Evolutionary conservation across 2,329 filamentous ascomycete genomes (phyloP).

Genomic region (Xylaria sp.): DNA sequence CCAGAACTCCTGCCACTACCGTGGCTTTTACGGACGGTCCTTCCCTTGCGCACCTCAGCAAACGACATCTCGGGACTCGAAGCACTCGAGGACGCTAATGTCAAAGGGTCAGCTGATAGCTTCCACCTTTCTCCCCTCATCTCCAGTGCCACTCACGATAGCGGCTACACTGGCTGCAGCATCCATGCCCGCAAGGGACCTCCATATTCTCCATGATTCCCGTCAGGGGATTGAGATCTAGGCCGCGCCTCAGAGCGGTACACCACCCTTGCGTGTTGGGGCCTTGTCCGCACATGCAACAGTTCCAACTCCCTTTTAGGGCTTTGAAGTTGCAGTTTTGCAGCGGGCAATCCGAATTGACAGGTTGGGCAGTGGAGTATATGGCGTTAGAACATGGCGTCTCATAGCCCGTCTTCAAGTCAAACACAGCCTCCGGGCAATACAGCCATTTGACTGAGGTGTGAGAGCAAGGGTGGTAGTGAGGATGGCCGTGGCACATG

Average conservation of each 20-base stretch:
- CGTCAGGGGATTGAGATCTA: slow-evolving; percentile 26
- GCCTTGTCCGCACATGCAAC: slow-evolving; percentile 47
- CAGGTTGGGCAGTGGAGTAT: slow-evolving; percentile 42
- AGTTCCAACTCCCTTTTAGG: slow-evolving; percentile 48
- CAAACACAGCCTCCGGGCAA: slow-evolving; percentile 45
- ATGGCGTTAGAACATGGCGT: slow-evolving; percentile 45
- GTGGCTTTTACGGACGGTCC: slow-evolving; percentile 35
- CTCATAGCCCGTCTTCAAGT: slow-evolving; percentile 46
- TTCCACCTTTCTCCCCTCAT: neutral
- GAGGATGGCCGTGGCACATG: slow-evolving; percentile 53
- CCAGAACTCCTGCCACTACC: slow-evolving; percentile 24
- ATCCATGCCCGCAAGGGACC: slow-evolving; percentile 47
- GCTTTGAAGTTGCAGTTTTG: slow-evolving; percentile 47
- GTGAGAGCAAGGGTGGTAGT: slow-evolving; percentile 48
- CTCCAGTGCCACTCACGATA: slow-evolving; percentile 35
- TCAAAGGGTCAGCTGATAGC: slow-evolving; percentile 13
- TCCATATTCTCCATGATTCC: slow-evolving; percentile 34
- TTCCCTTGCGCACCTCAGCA: slow-evolving; percentile 36
- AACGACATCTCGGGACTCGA: slow-evolving; percentile 36
- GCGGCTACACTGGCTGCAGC: slow-evolving; percentile 45
- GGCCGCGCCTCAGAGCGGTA: slow-evolving; percentile 32
- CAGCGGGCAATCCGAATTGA: slow-evolving; percentile 43
- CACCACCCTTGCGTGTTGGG: slow-evolving; percentile 52
- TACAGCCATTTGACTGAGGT: slow-evolving; percentile 53
- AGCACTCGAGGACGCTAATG: slow-evolving; percentile 31